Conservation (phyloP, 176 grass and related monocot genomes). For the Eremochloa ophiuroides region DNA sequence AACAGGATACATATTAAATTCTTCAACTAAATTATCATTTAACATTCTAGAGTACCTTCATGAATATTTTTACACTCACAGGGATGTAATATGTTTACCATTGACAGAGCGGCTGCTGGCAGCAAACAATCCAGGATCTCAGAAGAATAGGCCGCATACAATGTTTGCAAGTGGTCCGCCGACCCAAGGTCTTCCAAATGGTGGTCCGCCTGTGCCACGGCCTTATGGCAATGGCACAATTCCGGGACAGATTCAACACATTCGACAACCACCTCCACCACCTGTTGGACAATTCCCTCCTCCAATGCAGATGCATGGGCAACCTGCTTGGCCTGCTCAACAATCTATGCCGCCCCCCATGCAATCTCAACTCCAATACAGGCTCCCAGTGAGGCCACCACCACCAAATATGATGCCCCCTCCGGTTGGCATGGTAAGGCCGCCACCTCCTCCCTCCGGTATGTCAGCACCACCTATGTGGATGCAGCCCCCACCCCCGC, state of each 20-base stretch:
- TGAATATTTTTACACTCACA: neutral
- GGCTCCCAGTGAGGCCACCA: constrained; percentile 43
- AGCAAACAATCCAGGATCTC: constrained; percentile 66
- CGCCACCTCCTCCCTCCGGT: constrained; percentile 37
- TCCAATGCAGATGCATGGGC: constrained; percentile 69
- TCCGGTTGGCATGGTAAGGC: constrained; percentile 73
- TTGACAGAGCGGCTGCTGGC: constrained; percentile 65
- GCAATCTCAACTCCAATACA: constrained; percentile 38
- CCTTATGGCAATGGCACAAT: constrained; percentile 67
- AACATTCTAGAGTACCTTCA: neutral
- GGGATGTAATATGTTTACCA: neutral
- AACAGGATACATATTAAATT: neutral
- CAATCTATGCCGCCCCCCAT: constrained; percentile 33
- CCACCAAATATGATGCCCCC: constrained; percentile 66
- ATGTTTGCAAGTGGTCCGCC: constrained; percentile 89
- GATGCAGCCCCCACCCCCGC: constrained; percentile 59
- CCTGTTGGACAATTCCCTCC: constrained; percentile 65
- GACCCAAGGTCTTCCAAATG: constrained; percentile 45
- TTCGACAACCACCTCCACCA: constrained; percentile 44
- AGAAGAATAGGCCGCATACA: constrained; percentile 82
- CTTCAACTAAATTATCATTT: neutral
- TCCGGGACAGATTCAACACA: constrained; percentile 33
- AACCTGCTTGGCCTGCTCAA: constrained; percentile 57
- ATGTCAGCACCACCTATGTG: constrained; percentile 57
- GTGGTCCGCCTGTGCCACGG: constrained; percentile 44